phyloP scores from a whole-genome alignment of 768 basidiomycete genomes.

The Termitomyces sp. region DNA sequence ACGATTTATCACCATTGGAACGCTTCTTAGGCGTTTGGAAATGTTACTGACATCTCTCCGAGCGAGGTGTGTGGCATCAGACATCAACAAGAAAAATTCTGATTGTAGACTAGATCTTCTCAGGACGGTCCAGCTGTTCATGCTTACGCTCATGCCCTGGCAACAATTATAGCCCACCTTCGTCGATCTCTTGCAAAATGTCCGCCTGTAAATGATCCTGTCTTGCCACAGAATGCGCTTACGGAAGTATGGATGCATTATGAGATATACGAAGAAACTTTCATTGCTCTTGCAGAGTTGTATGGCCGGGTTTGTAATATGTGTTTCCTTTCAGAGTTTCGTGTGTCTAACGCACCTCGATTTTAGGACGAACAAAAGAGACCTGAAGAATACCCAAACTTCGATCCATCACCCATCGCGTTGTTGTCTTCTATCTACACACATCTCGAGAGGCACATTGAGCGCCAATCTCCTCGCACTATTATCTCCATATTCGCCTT shows the following conservation, averaged over 20 bases:
- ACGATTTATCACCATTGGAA: conserved; percentile 67
- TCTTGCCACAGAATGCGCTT: conserved; percentile 20
- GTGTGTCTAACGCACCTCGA: neutral
- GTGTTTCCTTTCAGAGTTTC: neutral
- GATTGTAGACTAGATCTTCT: conserved; percentile 28
- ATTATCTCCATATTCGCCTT: conserved; percentile 58
- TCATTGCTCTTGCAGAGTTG: conserved; percentile 48
- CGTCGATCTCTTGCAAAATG: conserved; percentile 38
- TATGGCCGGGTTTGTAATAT: conserved; percentile 61
- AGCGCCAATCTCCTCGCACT: conserved; percentile 40
- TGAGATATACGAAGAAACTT: conserved; percentile 39
- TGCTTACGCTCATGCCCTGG: conserved; percentile 62
- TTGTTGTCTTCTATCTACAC: conserved; percentile 61
- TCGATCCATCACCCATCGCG: conserved; percentile 39
- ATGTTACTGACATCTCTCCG: conserved; percentile 40
- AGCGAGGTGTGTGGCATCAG: conserved; percentile 32
- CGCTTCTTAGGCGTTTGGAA: conserved; percentile 62
- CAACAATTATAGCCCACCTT: conserved; percentile 46
- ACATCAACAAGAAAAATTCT: neutral
- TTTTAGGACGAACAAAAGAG: conserved; percentile 25
- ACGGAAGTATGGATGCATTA: conserved; percentile 47
- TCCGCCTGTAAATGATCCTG: conserved; percentile 27
- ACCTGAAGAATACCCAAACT: conserved; percentile 33
- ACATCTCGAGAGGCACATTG: conserved; percentile 47
- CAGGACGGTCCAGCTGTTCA: conserved; percentile 51